Evolutionary conservation across 495 filamentous ascomycete species (phyloP), one percentile per base, ranked within the genome.

Genomic region (Aspergillus hancockii): DNA sequence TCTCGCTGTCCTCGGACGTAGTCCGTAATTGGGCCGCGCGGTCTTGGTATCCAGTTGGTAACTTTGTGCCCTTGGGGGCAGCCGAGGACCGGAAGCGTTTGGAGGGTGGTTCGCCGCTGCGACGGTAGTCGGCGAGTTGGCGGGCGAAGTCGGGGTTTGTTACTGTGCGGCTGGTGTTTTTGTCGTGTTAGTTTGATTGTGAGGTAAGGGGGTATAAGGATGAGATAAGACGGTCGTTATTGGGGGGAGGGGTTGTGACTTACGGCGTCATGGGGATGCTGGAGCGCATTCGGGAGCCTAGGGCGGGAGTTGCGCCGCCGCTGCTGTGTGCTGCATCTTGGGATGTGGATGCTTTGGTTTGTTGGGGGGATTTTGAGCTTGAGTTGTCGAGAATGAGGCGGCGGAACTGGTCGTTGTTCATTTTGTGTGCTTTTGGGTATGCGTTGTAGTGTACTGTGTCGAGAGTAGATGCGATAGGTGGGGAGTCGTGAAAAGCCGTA

Each of bases 331-430:
- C 69, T 57, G 67, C 68, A 45, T 57, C 64, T 36, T 59, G 65
- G 23, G 55, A 30, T 25, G 63, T 61, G 14, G 58, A 21, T 13
- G 23, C 12, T 13, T 31, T 23, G 28, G 19, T 23, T n/a, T 22
- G 45, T 28, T 66, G 50, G 9, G 40, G 61, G 6, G 63, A 60
- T 25, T 68, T 71, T 16, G 57, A 63, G 16, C 56, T 67, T 6
- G 66, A 54, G 18, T 65, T 63, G 25, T 74, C 82, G 41, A 85
- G 75, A 9, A 98, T 68, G n/a, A 98, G 85, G 55, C 89, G 87
- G 51, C 94, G 92, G 69, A 98, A 98, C 69, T 98, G 91, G 18
- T 90, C 83, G 83, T 98, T 97, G 71, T 98, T 96, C 94, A 98
- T 98, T 57, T 46, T 63, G 58, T 52, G 6, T 5, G 30, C 4